These are phyloP conservation scores for Lolium rigidum DNA, from an alignment of 176 grass and related monocot genomes.

Conservation along the genomic window DNA sequence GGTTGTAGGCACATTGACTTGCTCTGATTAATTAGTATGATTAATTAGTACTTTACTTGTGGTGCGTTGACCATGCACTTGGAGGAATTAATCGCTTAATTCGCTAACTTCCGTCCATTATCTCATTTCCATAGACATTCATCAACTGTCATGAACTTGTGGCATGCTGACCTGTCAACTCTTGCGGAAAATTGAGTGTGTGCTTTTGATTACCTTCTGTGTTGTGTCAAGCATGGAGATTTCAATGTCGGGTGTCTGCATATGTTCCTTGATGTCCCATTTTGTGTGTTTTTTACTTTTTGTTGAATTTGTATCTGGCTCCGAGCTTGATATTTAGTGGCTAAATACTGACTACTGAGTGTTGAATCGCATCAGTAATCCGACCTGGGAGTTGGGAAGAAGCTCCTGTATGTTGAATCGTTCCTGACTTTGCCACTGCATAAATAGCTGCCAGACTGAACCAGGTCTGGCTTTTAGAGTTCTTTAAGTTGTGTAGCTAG, in stretches of 20 bases:
- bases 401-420: background rate
- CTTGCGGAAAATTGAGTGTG: background rate
- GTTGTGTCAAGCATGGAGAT: background rate
- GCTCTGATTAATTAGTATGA: background rate
- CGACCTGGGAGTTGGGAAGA: background rate
- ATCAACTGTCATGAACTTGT: too few relatives aligned
- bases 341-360: background rate
- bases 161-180: background rate
- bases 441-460: background rate
- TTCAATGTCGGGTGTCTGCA: background rate
- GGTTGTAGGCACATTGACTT: background rate
- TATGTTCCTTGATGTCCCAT: background rate
- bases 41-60: background rate
- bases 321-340: background rate
- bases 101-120: background rate
- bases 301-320: background rate
- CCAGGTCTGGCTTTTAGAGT: too few relatives aligned
- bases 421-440: background rate
- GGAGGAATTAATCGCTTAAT: too few relatives aligned
- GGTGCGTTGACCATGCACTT: background rate
- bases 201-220: background rate
- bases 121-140: too few relatives aligned
- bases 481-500: too few relatives aligned
- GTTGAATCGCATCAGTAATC: background rate
- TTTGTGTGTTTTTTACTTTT: background rate